phyloP scores from a whole-genome alignment of 805 yeast genomes.

The Yarrowia bubula region DNA sequence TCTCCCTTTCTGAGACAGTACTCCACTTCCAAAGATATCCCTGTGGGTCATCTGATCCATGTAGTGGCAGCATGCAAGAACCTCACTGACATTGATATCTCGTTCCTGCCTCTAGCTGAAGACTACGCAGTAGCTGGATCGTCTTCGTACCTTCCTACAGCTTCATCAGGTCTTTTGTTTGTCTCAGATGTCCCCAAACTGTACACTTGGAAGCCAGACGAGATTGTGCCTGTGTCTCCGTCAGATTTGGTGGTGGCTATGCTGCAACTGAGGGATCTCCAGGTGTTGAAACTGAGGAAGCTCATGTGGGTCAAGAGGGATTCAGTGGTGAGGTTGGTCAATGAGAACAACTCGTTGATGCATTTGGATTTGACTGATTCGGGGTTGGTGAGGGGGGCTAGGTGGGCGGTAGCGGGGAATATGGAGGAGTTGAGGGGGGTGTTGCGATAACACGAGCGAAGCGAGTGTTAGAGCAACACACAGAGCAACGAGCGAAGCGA shows the following conservation, averaged over 20 bases:
- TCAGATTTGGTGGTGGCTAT: constrained; percentile 36
- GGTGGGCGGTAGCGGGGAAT: constrained; percentile 15
- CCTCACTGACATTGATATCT: constrained; percentile 54
- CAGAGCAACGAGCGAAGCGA: background rate
- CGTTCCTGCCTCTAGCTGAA: constrained; percentile 57
- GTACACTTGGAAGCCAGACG: constrained; percentile 37
- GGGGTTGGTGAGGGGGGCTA: constrained; percentile 3
- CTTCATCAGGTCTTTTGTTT: constrained; percentile 32
- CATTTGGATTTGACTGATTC: constrained; percentile 8
- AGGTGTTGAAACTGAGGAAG: constrained; percentile 45
- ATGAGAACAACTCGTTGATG: constrained; percentile 24
- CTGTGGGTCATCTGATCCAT: constrained; percentile 73
- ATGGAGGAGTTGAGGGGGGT: background rate
- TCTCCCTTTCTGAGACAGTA: constrained; percentile 57
- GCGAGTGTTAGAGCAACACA: too few relatives aligned
- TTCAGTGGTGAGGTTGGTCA: constrained; percentile 32
- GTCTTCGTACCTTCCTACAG: constrained; percentile 6
- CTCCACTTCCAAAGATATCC: constrained; percentile 69
- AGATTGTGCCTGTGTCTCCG: constrained; percentile 32
- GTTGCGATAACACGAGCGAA: background rate
- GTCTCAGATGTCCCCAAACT: constrained; percentile 42
- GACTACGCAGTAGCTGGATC: constrained; percentile 51
- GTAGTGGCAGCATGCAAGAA: constrained; percentile 66
- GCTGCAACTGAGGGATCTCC: constrained; percentile 39
- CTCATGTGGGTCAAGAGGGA: constrained; percentile 51